Evolutionary conservation across 805 yeast species (phyloP), one percentile per base, ranked within the genome.

Genomic region (Cyberlindnera xylosilytica): DNA sequence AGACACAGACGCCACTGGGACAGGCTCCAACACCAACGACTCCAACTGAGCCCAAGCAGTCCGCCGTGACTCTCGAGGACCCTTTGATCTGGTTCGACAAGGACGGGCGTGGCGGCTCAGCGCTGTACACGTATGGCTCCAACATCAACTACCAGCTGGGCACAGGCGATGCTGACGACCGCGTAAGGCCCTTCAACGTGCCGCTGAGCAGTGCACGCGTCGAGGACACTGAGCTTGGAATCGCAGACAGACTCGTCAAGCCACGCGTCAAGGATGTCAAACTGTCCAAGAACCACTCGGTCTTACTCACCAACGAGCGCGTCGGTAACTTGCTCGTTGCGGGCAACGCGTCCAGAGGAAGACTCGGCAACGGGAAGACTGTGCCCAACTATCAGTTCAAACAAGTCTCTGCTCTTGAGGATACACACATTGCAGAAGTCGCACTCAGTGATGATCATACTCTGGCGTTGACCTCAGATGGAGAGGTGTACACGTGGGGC

Each of bases 401-500:
- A 19, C 58, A 61, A 20, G 60, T 85, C 8, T 59, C 67, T 0
- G 65, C 58, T 16, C 63, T 77, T 31, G 56, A 61, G 7, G 62
- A 57, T 20, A 57, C 68, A 1, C 54, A 54, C 3, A 58, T 68
- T 2, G 43, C 63, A 1, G 54, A 58, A 20, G 63, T 79, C 2
- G 76, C 74, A 1, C 58, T 80, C 1, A 79, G 88, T 39, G 77
- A 79, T 51, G 83, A 84, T 53, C 96, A 87, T 56, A 67, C 87
- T 0, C 53, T 88, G 9, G 83, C 75, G 0, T 51, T 85, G 17
- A 74, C 83, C 0, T 54, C 64, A 0, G 51, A 62, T 13, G 79
- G 79, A 29, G 72, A 72, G n/a, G 65, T 87, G 2, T 83, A 70
- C 47, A 63, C 89, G 0, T 90, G 96, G 95, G 97, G 97, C 0